phyloP scores from a whole-genome alignment of 2,329 filamentous ascomycete genomes.

The Aspergillus glaucus region DNA sequence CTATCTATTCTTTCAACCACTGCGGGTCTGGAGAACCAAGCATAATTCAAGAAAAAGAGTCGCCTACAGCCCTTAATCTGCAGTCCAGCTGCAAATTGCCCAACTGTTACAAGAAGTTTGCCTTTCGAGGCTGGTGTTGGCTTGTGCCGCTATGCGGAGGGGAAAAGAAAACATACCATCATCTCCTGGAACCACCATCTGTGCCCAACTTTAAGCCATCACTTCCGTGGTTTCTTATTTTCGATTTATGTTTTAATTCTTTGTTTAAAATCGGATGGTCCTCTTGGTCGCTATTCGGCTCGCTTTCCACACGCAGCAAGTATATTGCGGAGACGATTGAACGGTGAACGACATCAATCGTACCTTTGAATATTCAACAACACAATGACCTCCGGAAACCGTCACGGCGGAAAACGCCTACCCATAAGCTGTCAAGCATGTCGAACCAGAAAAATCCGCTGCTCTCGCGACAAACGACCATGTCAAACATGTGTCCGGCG shows the following conservation, averaged over 20 bases:
- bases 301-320: background rate
- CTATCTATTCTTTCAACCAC: too few relatives aligned
- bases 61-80: background rate
- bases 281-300: too few relatives aligned
- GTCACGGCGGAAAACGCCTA: conserved; percentile 27
- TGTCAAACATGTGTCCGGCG: conserved; percentile 36
- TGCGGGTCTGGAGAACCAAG: background rate
- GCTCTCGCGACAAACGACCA: conserved; percentile 33
- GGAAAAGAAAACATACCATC: background rate
- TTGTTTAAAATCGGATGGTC: too few relatives aligned
- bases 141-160: background rate
- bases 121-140: background rate
- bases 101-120: background rate
- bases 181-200: background rate
- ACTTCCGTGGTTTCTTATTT: background rate
- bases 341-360: background rate
- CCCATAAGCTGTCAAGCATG: conserved; percentile 39
- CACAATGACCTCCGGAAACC: conserved; percentile 21
- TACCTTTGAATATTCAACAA: background rate
- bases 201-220: background rate
- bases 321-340: background rate
- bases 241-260: background rate
- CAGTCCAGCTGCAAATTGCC: background rate
- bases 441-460: conserved; percentile 35
- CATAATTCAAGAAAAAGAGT: background rate